phyloP scores from a whole-genome alignment of 1,284 basidiomycete genomes.

The Malassezia restricta region DNA sequence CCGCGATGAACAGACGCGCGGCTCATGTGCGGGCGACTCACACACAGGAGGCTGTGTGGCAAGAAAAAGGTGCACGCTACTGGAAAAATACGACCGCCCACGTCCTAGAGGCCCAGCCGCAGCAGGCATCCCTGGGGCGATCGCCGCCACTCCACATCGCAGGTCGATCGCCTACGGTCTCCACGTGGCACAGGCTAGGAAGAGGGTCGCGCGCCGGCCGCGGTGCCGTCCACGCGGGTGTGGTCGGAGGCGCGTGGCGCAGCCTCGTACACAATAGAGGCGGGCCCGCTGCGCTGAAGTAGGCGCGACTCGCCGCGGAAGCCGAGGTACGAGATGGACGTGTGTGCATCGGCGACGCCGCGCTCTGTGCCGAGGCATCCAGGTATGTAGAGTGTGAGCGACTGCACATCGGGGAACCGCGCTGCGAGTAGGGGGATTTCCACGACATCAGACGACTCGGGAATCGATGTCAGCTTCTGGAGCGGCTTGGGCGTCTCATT shows the following conservation, averaged over 20 bases:
- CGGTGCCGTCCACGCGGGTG: constrained; percentile 20
- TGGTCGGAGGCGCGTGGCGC: constrained; percentile 40
- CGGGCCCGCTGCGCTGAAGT: constrained; percentile 17
- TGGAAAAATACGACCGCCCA: too few species aligned
- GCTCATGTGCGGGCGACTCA: background rate
- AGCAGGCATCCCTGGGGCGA: too few species aligned
- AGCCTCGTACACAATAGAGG: constrained; percentile 39
- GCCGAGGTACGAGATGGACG: constrained; percentile 31
- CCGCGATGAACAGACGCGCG: background rate
- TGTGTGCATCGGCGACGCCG: constrained; percentile 5
- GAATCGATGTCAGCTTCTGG: constrained; percentile 29
- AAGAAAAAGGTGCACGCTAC: too few species aligned
- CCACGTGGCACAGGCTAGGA: too few species aligned
- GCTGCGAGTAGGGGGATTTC: constrained; percentile 33
- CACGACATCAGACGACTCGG: constrained; percentile 26
- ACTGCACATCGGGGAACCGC: constrained; percentile 34
- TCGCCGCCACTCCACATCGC: too few species aligned
- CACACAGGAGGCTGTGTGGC: too few species aligned
- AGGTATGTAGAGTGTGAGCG: constrained; percentile 33
- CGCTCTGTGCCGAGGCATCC: constrained; percentile 18
- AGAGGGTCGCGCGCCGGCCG: constrained; percentile 18
- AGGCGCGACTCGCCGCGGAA: constrained; percentile 27
- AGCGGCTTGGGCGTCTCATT: constrained; percentile 12
- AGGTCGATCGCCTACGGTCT: too few species aligned
- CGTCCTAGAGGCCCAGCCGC: too few species aligned